Conservation (phyloP, 148 eudicot genomes). For the Amaranthus cruentus region DNA sequence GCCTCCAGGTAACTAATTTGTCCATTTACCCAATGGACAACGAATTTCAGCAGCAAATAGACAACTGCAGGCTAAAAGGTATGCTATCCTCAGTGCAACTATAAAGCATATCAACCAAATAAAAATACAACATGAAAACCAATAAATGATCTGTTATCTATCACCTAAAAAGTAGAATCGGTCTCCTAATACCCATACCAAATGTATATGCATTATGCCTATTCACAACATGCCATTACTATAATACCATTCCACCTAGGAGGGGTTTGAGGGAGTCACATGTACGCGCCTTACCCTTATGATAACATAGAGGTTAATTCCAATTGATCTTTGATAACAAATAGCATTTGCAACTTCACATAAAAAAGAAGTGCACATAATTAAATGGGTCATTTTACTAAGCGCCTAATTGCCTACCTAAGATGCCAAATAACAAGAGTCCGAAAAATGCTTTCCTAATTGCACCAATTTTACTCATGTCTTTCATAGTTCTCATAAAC, state of each 20-base stretch:
- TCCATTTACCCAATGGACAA: slow-evolving; percentile 91
- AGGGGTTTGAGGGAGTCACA: too few relatives aligned
- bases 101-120: background rate
- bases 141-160: background rate
- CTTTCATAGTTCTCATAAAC: too few relatives aligned
- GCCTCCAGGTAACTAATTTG: slow-evolving; percentile 91
- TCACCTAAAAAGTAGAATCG: background rate
- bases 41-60: slow-evolving; percentile 82
- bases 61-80: slow-evolving; percentile 73
- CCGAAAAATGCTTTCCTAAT: too few relatives aligned
- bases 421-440: too few relatives aligned
- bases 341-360: background rate
- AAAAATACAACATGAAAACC: background rate
- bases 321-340: background rate
- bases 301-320: too few relatives aligned
- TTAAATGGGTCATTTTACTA: too few relatives aligned
- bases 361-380: too few relatives aligned
- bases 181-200: background rate
- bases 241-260: too few relatives aligned
- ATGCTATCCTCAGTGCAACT: slow-evolving; percentile 26
- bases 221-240: background rate
- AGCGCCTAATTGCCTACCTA: too few relatives aligned
- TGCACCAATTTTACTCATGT: too few relatives aligned
- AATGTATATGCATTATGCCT: background rate
- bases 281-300: too few relatives aligned